Evolutionary conservation across 2,329 filamentous ascomycete species (phyloP).

Genomic region (Exophiala calicioides): DNA sequence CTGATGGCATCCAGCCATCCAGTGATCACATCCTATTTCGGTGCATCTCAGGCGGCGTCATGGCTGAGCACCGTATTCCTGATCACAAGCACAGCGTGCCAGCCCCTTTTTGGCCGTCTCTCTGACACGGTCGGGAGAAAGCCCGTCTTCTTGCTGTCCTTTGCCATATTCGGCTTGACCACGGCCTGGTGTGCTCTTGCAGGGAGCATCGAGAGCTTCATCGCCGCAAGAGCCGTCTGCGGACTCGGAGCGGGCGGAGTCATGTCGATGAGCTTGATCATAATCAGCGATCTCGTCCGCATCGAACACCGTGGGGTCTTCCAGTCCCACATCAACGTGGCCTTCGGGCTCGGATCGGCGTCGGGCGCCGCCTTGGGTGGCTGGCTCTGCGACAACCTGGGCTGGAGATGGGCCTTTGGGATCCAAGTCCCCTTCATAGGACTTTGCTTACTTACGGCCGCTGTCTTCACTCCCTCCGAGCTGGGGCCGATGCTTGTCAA

Average conservation of each 20-base stretch:
- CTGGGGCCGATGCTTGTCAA: constrained; percentile 51
- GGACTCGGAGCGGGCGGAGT: constrained; percentile 72
- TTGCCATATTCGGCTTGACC: constrained; percentile 65
- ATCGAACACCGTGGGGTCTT: constrained; percentile 70
- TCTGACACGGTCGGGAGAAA: constrained; percentile 66
- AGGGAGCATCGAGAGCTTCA: constrained; percentile 64
- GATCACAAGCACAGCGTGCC: constrained; percentile 74
- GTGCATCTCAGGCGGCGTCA: constrained; percentile 73
- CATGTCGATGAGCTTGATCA: constrained; percentile 68
- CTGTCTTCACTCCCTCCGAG: constrained; percentile 61
- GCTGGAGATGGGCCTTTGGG: constrained; percentile 76
- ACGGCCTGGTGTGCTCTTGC: constrained; percentile 64
- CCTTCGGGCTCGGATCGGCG: constrained; percentile 68
- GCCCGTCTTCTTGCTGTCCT: constrained; percentile 63
- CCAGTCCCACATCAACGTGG: constrained; percentile 73
- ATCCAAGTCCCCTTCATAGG: constrained; percentile 67
- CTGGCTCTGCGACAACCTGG: constrained; percentile 67
- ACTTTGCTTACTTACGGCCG: constrained; percentile 63
- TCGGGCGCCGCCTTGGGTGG: constrained; percentile 71
- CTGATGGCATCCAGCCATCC: constrained; percentile 80
- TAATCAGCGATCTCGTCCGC: constrained; percentile 58
- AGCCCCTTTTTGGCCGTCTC: constrained; percentile 72
- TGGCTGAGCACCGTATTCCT: constrained; percentile 81
- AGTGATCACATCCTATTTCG: constrained; percentile 77
- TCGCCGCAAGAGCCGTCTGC: constrained; percentile 59